These are phyloP conservation scores for Ascochyta viciae-villosae DNA, from an alignment of 2,329 filamentous ascomycete genomes.

Conservation along the genomic window DNA sequence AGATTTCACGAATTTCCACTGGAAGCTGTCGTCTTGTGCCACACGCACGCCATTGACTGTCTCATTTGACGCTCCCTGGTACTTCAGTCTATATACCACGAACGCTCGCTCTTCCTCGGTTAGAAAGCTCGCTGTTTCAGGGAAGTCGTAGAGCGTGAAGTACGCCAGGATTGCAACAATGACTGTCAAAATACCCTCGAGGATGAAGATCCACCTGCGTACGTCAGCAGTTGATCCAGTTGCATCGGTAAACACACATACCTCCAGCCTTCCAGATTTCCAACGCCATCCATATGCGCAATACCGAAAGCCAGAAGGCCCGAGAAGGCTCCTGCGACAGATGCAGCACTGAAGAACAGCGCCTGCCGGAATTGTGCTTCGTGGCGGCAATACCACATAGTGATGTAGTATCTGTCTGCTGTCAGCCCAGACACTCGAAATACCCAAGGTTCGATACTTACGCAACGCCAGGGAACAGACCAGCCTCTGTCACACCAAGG, in stretches of 20 bases:
- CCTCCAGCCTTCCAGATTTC: slow-evolving; percentile 15
- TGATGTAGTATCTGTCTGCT: slow-evolving; percentile 58
- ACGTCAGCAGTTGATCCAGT: neutral
- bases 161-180: slow-evolving; percentile 44
- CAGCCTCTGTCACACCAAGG: slow-evolving; percentile 50
- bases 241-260: neutral
- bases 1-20: slow-evolving; percentile 62
- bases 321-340: slow-evolving; percentile 66
- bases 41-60: slow-evolving; percentile 70
- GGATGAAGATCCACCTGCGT: slow-evolving; percentile 44
- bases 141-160: slow-evolving; percentile 70
- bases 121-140: slow-evolving; percentile 65
- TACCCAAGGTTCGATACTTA: neutral
- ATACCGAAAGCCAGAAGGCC: slow-evolving; percentile 66
- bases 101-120: slow-evolving; percentile 60
- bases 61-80: slow-evolving; percentile 49
- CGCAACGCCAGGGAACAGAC: slow-evolving; percentile 36
- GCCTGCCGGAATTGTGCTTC: slow-evolving; percentile 65
- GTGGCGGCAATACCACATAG: slow-evolving; percentile 69
- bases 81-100: slow-evolving; percentile 67
- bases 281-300: slow-evolving; percentile 57
- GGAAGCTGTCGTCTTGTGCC: slow-evolving; percentile 71
- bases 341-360: slow-evolving; percentile 65
- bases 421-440: neutral
- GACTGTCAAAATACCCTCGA: slow-evolving; percentile 47